A percentile compares a stretch with the other conserved stretches of the same genome.
Conservation (phyloP, 2,329 filamentous ascomycete species). For the Aspergillus quadricinctus region DNA sequence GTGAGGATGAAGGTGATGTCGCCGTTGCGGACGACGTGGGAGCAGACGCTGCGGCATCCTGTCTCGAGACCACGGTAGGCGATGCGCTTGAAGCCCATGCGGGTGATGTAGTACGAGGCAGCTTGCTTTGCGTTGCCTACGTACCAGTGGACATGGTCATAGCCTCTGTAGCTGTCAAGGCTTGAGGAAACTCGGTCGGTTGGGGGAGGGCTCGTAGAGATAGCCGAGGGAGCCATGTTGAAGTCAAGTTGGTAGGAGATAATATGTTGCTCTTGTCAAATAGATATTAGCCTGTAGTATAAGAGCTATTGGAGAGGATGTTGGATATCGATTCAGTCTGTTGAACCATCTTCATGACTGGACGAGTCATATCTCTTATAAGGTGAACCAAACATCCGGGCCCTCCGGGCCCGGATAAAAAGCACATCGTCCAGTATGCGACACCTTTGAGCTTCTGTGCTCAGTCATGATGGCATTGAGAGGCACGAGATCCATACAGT, state of each 20-base stretch:
- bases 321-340: background rate
- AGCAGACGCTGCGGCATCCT: constrained; percentile 73
- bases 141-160: constrained; percentile 93
- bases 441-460: background rate
- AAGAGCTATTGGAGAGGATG: background rate
- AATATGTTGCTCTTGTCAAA: background rate
- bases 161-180: constrained; percentile 61
- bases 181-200: constrained; percentile 14
- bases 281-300: background rate
- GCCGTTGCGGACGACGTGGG: constrained; percentile 60
- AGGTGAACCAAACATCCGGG: background rate
- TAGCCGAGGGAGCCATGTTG: constrained; percentile 31
- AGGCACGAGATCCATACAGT: background rate
- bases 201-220: constrained; percentile 24
- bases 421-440: background rate
- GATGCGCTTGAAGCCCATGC: constrained; percentile 78
- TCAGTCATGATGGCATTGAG: background rate
- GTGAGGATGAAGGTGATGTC: constrained; percentile 42
- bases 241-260: background rate
- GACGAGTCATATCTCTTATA: background rate
- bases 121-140: constrained; percentile 97
- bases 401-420: background rate
- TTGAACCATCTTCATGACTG: background rate
- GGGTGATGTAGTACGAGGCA: constrained; percentile 78
- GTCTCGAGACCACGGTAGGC: constrained; percentile 89